Conservation (phyloP, 2,329 filamentous ascomycete genomes). For the Alternaria triticimaculans region DNA sequence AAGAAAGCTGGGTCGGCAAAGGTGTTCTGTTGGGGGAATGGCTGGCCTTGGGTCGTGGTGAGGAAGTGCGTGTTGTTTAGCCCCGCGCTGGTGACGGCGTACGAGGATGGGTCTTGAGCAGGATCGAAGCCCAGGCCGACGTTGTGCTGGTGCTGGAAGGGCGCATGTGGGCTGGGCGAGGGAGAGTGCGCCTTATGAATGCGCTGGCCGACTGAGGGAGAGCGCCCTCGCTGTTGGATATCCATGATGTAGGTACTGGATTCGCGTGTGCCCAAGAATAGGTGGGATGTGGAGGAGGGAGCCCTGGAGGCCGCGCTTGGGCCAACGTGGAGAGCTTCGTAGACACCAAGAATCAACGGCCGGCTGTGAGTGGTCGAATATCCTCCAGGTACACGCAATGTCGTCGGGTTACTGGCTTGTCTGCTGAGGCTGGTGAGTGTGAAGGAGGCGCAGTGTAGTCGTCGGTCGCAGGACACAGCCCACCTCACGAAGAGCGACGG, state of each 20-base stretch:
- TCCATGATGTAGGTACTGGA: slow-evolving; percentile 57
- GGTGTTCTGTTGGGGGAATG: slow-evolving; percentile 50
- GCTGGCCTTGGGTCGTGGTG: slow-evolving; percentile 55
- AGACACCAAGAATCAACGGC: slow-evolving; percentile 14
- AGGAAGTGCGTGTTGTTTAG: slow-evolving; percentile 49
- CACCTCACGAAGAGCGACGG: slow-evolving; percentile 20
- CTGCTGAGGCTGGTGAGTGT: slow-evolving; percentile 38
- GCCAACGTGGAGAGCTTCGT: slow-evolving; percentile 12
- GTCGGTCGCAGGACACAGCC: slow-evolving; percentile 15
- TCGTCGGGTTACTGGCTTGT: slow-evolving; percentile 21
- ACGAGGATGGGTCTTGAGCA: slow-evolving; percentile 53
- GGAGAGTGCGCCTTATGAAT: slow-evolving; percentile 73
- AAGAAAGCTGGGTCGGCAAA: slow-evolving; percentile 54
- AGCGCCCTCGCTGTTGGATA: slow-evolving; percentile 64
- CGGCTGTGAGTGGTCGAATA: slow-evolving; percentile 31
- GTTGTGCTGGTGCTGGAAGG: slow-evolving; percentile 60
- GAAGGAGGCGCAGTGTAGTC: slow-evolving; percentile 36
- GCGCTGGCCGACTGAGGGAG: slow-evolving; percentile 64
- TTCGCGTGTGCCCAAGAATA: slow-evolving; percentile 41
- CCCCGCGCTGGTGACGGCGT: slow-evolving; percentile 44
- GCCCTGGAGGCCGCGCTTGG: slow-evolving; percentile 31
- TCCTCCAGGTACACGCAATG: slow-evolving; percentile 25
- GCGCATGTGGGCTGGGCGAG: slow-evolving; percentile 66
- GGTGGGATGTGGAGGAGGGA: slow-evolving; percentile 21
- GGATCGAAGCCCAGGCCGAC: slow-evolving; percentile 55